A percentile compares a stretch with the other conserved stretches of the same genome.
These are phyloP conservation scores for Paramarasmius palmivorus DNA, from an alignment of 1,284 basidiomycete species.

Conservation along the genomic window DNA sequence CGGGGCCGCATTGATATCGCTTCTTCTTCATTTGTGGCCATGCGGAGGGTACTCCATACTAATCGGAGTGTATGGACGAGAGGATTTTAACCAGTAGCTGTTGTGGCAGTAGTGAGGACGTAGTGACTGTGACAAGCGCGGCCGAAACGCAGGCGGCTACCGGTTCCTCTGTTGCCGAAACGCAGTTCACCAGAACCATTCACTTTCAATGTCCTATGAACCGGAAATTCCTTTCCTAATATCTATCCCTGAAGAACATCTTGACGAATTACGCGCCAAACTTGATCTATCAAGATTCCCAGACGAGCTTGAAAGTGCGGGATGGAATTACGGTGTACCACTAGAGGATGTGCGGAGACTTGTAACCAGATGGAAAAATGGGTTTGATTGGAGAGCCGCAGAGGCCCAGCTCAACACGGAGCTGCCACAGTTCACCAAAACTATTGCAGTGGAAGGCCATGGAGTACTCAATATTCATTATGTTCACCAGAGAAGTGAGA, in stretches of 20 bases:
- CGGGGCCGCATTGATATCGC: too few relatives aligned
- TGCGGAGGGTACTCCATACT: too few relatives aligned
- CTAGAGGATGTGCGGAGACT: neutral
- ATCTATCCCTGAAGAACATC: constrained; percentile 28
- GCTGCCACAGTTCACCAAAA: neutral
- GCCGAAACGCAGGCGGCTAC: too few relatives aligned
- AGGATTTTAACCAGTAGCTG: too few relatives aligned
- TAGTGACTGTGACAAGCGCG: too few relatives aligned
- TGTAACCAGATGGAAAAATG: neutral
- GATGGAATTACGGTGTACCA: constrained; percentile 1
- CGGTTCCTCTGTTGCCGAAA: too few relatives aligned
- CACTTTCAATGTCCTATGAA: neutral
- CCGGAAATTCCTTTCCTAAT: constrained; percentile 28
- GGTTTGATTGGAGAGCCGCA: neutral
- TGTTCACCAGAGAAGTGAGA: constrained; percentile 24
- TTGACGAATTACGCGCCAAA: constrained; percentile 31
- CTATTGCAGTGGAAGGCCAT: neutral
- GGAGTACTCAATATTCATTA: constrained; percentile 2
- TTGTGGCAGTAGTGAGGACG: neutral
- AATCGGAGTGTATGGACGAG: too few relatives aligned
- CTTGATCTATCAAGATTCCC: constrained; percentile 37
- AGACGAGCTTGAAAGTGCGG: constrained; percentile 37
- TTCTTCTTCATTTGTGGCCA: too few relatives aligned
- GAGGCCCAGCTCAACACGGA: neutral
- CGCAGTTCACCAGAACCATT: too few relatives aligned